Conservation (phyloP, 1,284 basidiomycete genomes). For the Fomitopsis schrenkii region DNA sequence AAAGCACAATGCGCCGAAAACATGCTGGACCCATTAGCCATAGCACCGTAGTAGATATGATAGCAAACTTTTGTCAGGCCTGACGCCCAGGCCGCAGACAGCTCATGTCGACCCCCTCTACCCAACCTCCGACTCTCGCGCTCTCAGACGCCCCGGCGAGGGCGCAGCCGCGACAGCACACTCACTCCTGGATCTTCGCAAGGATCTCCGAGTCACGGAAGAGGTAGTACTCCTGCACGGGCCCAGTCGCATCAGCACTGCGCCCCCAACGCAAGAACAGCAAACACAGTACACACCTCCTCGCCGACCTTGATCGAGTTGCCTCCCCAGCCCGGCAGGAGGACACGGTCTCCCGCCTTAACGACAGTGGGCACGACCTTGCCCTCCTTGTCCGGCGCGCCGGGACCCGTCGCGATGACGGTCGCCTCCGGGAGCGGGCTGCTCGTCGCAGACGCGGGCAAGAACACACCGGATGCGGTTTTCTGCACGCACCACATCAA, state of each 20-base stretch:
- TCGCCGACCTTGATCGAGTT: conserved; percentile 96
- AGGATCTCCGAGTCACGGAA: conserved; percentile 97
- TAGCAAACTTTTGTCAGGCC: conserved; percentile 25
- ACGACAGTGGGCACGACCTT: conserved; percentile 76
- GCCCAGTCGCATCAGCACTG: not conserved
- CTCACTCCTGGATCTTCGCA: conserved; percentile 91
- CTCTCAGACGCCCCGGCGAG: not conserved
- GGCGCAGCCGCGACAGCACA: not conserved
- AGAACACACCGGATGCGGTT: conserved; percentile 92
- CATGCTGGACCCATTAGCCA: conserved; percentile 22
- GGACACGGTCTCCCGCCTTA: conserved; percentile 87
- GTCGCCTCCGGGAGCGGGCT: conserved; percentile 93
- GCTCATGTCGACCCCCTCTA: conserved; percentile 1
- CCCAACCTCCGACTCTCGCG: not conserved
- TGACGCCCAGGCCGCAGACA: not conserved
- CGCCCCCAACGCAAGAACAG: not conserved
- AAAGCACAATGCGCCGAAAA: conserved; percentile 5
- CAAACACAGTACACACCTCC: conserved; percentile 59
- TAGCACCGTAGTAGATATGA: conserved; percentile 23
- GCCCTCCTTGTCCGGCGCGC: conserved; percentile 86
- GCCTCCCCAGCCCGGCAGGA: conserved; percentile 95
- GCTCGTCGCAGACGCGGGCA: conserved; percentile 83
- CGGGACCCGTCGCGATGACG: conserved; percentile 94
- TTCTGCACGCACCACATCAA: conserved; percentile 49
- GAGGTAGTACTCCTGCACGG: conserved; percentile 84